Base-by-base conservation (phyloP, 108 stramenopile species). In the Cyclotella baltica region DNA sequence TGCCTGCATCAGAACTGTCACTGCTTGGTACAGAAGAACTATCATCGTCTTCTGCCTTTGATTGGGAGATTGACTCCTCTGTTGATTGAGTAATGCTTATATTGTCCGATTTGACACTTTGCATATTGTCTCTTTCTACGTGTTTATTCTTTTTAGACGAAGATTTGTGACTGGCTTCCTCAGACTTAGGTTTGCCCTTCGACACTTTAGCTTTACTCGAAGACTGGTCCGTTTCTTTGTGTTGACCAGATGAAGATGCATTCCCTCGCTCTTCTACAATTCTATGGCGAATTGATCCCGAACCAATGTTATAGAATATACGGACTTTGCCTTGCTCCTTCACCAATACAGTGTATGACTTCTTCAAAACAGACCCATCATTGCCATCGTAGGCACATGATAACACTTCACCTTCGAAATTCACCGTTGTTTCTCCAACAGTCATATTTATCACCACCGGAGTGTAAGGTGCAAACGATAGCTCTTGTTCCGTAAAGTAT, bases 1-100 rank as follows among this genome's bases (percentile, higher is more conserved):
- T 25, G 22, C 55, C 23, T 25, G 20, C 22, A 23, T 11, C 20
- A 56, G 55, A 56, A 27, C 55, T 56, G 11, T 22, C 20, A 56
- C 25, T 56, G 55, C 55, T 56, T 56, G 55, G 55, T 10, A 56
- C 55, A 56, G 55, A 56, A 56, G 55, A 56, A 5, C 55, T 56
- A 56, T 56, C 55, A 56, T 56, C 55, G 11, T 25, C 25, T 1
- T 1, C 20, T 23, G 25, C 11, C 55, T 3, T 56, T 23, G 20
- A n/a, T 27, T 22, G 55, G 25, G 55, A 56, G 1, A 25, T 2
- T 25, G 2, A 11, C 55, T 25, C 22, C 11, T 56, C 55, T 56
- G 20, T 56, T 11, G 2, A 11, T 3, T 5, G 11, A 2, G 1
- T 25, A 27, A 23, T 56, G 20, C 11, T 25, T 23, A 27, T 56